Evolutionary conservation across 306 rosid species (phyloP).

Genomic region (Castanopsis chinensis): DNA sequence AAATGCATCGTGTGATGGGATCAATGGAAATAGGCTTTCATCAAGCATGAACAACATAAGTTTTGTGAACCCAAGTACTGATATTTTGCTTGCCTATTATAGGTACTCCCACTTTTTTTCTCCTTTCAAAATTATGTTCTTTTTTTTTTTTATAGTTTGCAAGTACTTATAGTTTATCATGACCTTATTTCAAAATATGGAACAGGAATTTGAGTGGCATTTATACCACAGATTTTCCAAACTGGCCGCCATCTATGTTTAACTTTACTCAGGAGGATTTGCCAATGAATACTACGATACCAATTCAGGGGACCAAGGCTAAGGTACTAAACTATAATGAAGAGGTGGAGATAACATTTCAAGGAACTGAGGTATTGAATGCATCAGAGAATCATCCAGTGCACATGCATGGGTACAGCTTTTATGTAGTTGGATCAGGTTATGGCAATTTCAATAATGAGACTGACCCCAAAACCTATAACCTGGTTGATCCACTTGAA

Average conservation of each 20-base stretch:
- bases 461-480: conserved; percentile 9
- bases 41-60: conserved; percentile 52
- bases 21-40: neutral
- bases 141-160: too few species aligned
- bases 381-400: conserved; percentile 10
- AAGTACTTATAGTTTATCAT: too few species aligned
- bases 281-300: too few species aligned
- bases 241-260: neutral
- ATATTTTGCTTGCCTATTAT: too few species aligned
- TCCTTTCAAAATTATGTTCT: too few species aligned
- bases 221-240: conserved; percentile 7
- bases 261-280: neutral
- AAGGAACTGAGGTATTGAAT: conserved; percentile 1
- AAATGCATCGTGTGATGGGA: too few species aligned
- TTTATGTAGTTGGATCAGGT: neutral
- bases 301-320: conserved; percentile 3
- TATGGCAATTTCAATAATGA: neutral
- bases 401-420: conserved; percentile 21
- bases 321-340: conserved; percentile 13
- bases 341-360: conserved; percentile 7
- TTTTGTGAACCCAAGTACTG: conserved; percentile 24
- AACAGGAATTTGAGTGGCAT: conserved; percentile 9
- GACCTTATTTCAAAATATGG: neutral
- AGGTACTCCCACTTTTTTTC: too few species aligned
- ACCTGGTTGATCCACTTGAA: too few species aligned